Conservation (phyloP, 208 protist species). For the Herpetomonas muscarum region DNA sequence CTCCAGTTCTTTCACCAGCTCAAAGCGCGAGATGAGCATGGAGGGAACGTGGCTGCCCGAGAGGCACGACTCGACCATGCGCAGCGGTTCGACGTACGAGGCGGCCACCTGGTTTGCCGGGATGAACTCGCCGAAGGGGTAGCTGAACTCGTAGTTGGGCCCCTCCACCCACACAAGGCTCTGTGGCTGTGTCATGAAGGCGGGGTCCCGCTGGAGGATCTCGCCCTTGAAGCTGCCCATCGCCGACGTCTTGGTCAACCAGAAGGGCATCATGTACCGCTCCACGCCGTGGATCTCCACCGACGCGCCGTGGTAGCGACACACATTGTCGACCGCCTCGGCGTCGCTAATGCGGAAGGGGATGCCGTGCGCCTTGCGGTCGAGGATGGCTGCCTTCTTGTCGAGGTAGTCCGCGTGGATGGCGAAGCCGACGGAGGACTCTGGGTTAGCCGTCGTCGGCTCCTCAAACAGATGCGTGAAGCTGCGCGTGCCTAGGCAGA, state of each 20-base stretch:
- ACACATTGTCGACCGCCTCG: slow-evolving; percentile 76
- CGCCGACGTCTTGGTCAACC: slow-evolving; percentile 66
- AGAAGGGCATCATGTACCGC: slow-evolving; percentile 84
- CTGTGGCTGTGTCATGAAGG: slow-evolving; percentile 71
- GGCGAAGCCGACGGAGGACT: slow-evolving; percentile 53
- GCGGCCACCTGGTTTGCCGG: slow-evolving; percentile 79
- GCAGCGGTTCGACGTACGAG: slow-evolving; percentile 73
- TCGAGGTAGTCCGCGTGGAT: slow-evolving; percentile 64
- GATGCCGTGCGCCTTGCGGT: slow-evolving; percentile 74
- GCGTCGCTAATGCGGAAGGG: slow-evolving; percentile 73
- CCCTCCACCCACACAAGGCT: slow-evolving; percentile 80
- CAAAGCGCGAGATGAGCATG: slow-evolving; percentile 86
- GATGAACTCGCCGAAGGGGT: slow-evolving; percentile 83
- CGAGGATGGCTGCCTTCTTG: slow-evolving; percentile 49
- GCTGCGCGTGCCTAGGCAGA: slow-evolving; percentile 8
- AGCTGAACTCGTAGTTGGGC: slow-evolving; percentile 82
- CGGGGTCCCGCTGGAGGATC: slow-evolving; percentile 73
- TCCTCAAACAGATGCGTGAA: slow-evolving; percentile 74
- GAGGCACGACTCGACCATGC: slow-evolving; percentile 64
- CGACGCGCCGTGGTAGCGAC: slow-evolving; percentile 61
- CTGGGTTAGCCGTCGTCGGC: slow-evolving; percentile 6
- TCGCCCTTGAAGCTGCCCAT: slow-evolving; percentile 73
- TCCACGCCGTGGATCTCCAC: slow-evolving; percentile 67
- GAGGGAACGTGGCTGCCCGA: slow-evolving; percentile 79
- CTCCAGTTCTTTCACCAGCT: slow-evolving; percentile 77